Base-by-base conservation (phyloP, 345 rosid genomes). In the Populus simonii region DNA sequence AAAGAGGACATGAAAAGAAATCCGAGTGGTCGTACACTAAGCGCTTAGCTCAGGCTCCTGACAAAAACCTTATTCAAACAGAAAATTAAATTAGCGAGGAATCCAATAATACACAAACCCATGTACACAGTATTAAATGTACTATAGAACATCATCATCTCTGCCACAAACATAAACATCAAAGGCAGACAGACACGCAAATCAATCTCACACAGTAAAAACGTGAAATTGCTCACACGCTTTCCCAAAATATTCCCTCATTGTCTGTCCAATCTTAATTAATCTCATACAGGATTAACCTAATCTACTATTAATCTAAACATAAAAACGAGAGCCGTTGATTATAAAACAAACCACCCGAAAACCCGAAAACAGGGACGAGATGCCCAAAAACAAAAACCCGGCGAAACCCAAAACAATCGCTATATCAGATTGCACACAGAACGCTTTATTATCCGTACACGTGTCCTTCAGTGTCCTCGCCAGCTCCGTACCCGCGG, bases 261-360 rank as follows among this genome's bases (percentile, higher is more conserved):
- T 8, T 7, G 16, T 41, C 71, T 16, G 18, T 43, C 23, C 22
- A 27, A 8, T 74, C 41, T 9, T 9, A 59, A 23, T 8, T 57
- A 22, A 57, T 59, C n/a, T 10, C 65, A 59, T 4, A 59, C 6
- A 10, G 11, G 4, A 59, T n/a, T 59, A 1, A 59, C 23, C 23
- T 23, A 59, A 0, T 59, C 65, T 10, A 23, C 29, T 3, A 41
- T 62, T 38, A 22, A 38, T n/a, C 85, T 90, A 94, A 36, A 89
- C 78, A 71, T 90, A 93, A 78, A 88, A 89, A 72, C 99, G 98
- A 72, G 98, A 92, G 83, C 99, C 99, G 78, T 85, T 88, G 82
- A 95, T 86, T 55, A 95, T 81, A 61, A 89, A 95, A 82, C 92
- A 88, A 27, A 81, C 94, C 43, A 93, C 91, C 72, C 97, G 92